Base-by-base conservation (phyloP, 2,329 filamentous ascomycete species). In the Penicillium digitatum region DNA sequence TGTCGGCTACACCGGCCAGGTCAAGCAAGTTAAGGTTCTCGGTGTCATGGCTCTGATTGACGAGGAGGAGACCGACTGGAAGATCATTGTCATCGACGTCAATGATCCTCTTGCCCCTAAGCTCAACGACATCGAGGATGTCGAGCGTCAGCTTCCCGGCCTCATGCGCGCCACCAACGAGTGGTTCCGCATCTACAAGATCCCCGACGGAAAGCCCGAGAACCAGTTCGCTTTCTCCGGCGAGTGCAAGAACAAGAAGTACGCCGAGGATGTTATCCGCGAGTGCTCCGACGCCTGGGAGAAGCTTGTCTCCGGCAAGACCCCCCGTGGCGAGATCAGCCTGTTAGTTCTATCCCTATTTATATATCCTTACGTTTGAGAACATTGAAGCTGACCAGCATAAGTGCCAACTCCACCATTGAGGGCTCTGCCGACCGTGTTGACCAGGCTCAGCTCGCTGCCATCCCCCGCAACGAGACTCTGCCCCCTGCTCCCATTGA, bases 141-240 rank as follows among this genome's bases (percentile, higher is more conserved):
- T 99, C 67, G 94, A 99, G 85, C 88, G 93, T 74, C 94, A 97
- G 82, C 87, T 99, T 56, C 94, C 94, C 58, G 94, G 94, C 69
- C 90, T 99, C 57, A 85, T 99, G 76, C 89, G 94, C 67, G 94
- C 94, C 74, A 97, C 93, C 74, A 99, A 99, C 75, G 94, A 99
- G 83, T 99, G 94, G 94, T 99, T 99, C 91, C 91, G 94, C 78
- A 99, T 99, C 86, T 99, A 99, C 88, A 99, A 99, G 85, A 99
- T 99, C 79, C 94, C 94, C 74, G 94, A 99, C 75, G 94, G 94
- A 83, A 99, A 99, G 91, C 92, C 93, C 70, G 94, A 99, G 88
- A 99, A 99, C 87, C 94, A 97, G 82, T 99, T 99, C 74, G 94
- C 94, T 71, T 99, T 99, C 83, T 96, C 92, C 57, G 94, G 94